These are phyloP conservation scores for Rachicladosporium sp. DNA, from an alignment of 2,329 filamentous ascomycete species.

Conservation along the genomic window DNA sequence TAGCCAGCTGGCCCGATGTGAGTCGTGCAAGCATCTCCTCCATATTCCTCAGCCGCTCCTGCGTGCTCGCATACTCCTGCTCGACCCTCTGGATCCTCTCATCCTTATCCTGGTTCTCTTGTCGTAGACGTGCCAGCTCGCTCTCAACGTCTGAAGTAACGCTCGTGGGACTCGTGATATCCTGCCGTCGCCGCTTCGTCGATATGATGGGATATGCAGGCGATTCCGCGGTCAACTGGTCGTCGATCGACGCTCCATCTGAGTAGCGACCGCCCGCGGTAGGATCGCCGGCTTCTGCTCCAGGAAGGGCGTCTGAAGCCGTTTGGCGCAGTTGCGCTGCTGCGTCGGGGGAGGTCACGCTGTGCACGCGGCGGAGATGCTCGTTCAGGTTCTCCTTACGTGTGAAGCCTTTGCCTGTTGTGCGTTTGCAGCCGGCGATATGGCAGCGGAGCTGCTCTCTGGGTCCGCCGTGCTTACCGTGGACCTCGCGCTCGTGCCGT, in stretches of 20 bases:
- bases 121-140: slow-evolving; percentile 29
- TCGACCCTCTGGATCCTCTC: slow-evolving; percentile 17
- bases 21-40: slow-evolving; percentile 3
- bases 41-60: slow-evolving; percentile 4
- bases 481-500: slow-evolving; percentile 85
- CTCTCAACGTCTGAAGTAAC: slow-evolving; percentile 23
- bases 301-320: slow-evolving; percentile 4
- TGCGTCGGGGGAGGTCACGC: slow-evolving; percentile 4
- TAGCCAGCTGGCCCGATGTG: not conserved
- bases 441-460: slow-evolving; percentile 82
- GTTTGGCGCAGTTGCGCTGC: slow-evolving; percentile 4
- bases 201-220: slow-evolving; percentile 4
- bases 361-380: slow-evolving; percentile 79
- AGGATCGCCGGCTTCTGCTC: slow-evolving; percentile 3
- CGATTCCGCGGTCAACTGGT: slow-evolving; percentile 1
- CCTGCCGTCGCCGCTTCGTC: slow-evolving; percentile 7
- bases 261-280: slow-evolving; percentile 2
- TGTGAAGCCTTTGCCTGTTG: slow-evolving; percentile 79
- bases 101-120: slow-evolving; percentile 31
- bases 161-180: slow-evolving; percentile 1
- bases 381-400: slow-evolving; percentile 90
- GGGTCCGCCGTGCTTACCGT: slow-evolving; percentile 77
- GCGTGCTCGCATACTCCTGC: slow-evolving; percentile 3
- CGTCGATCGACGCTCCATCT: slow-evolving; percentile 2
- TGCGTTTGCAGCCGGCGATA: slow-evolving; percentile 75